Percentiles rank a stretch among this genome's conserved stretches.
These are phyloP conservation scores for Gymnopilus dilepis DNA, from an alignment of 768 basidiomycete species.

Conservation along the genomic window DNA sequence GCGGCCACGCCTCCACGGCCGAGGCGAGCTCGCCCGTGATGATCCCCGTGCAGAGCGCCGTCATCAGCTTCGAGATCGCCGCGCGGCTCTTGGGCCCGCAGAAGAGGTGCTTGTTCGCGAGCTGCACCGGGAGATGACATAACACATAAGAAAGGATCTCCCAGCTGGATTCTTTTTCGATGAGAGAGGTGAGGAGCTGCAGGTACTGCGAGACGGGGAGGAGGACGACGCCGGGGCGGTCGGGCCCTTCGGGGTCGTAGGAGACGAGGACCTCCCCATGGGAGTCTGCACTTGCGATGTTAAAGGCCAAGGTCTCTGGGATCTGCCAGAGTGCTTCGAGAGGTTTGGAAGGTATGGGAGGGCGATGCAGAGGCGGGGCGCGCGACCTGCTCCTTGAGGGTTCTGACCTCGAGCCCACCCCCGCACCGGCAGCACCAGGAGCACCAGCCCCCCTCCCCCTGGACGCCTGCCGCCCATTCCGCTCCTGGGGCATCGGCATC, in stretches of 20 bases:
- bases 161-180: constrained; percentile 85
- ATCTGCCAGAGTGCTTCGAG: constrained; percentile 66
- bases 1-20: constrained; percentile 63
- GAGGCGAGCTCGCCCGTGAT: constrained; percentile 60
- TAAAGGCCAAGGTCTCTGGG: constrained; percentile 70
- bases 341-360: constrained; percentile 39
- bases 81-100: constrained; percentile 84
- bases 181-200: constrained; percentile 58
- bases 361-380: constrained; percentile 38
- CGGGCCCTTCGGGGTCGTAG: constrained; percentile 58
- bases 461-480: constrained; percentile 55
- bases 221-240: constrained; percentile 46
- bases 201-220: constrained; percentile 83
- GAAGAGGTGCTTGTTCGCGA: constrained; percentile 95
- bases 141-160: constrained; percentile 92
- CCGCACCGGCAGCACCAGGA: constrained; percentile 35
- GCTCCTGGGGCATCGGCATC: constrained; percentile 52
- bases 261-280: constrained; percentile 73
- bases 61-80: constrained; percentile 65
- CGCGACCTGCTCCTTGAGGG: constrained; percentile 70
- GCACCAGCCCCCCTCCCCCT: constrained; percentile 55
- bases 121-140: constrained; percentile 88
- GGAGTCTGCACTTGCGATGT: constrained; percentile 56
- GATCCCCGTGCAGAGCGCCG: constrained; percentile 71
- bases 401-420: constrained; percentile 47